Evolutionary conservation across 768 basidiomycete genomes (phyloP).

Genomic region (Gelatoporia subvermispora): DNA sequence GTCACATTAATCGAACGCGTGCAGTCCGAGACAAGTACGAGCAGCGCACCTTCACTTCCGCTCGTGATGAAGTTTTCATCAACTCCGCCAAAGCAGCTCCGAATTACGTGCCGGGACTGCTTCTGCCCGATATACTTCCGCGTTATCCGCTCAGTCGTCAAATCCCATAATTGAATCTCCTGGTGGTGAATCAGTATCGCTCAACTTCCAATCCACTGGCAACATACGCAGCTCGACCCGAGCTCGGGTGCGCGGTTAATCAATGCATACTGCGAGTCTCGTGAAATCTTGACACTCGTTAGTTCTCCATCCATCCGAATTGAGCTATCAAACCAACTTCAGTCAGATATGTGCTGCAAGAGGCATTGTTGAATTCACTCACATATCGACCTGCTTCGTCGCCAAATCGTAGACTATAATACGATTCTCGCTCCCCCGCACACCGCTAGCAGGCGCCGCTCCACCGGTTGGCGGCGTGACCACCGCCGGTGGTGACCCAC

Average conservation of each 20-base stretch:
- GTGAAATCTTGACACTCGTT: conserved; percentile 83
- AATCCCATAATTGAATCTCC: conserved; percentile 90
- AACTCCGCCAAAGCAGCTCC: conserved; percentile 90
- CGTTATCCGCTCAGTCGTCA: conserved; percentile 61
- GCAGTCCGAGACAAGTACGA: not conserved
- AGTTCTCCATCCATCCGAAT: conserved; percentile 71
- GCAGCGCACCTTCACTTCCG: conserved; percentile 86
- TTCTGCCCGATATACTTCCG: conserved; percentile 84
- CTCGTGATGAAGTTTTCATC: conserved; percentile 87
- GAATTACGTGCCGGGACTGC: conserved; percentile 80
- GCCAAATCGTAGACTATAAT: conserved; percentile 75
- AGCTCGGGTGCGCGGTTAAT: conserved; percentile 87
- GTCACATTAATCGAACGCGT: not conserved
- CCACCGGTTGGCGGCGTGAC: conserved; percentile 4
- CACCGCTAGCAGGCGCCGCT: conserved; percentile 21
- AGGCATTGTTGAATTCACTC: conserved; percentile 10
- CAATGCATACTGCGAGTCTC: conserved; percentile 81
- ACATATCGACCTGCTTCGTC: conserved; percentile 67
- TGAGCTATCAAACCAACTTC: conserved; percentile 39
- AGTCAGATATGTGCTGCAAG: not conserved
- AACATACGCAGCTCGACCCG: conserved; percentile 30
- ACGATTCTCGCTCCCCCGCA: conserved; percentile 29
- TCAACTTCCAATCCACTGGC: not conserved
- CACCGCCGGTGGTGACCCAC: conserved; percentile 8
- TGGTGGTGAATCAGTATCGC: conserved; percentile 34